Base-by-base conservation (phyloP, 768 basidiomycete species). In the Thelephora ganbajun region DNA sequence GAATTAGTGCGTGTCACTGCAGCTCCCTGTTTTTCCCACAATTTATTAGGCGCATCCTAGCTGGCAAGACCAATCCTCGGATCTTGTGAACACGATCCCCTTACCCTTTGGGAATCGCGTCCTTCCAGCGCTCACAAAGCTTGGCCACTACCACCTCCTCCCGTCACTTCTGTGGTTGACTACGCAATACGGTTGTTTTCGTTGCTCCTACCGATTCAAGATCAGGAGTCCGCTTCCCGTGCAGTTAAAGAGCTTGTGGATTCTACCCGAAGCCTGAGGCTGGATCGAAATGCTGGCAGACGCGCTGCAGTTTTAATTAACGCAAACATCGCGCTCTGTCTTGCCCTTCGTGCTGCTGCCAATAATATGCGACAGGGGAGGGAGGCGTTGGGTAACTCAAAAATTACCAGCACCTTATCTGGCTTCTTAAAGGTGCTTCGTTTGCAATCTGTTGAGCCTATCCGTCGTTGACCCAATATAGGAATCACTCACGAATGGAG, bases 121-220 rank as follows among this genome's bases (percentile, higher is more conserved):
- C 33, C 54, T 13, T 42, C 52, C 20, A 59, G 70, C 13, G 59
- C 65, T 1, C 67, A 69, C 45, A 60, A 67, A 6, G 72, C 74
- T 48, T 73, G 72, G 37, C 63, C 74, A 2, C 80, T 83, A 55
- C 76, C 85, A 6, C 78, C 86, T 6, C 80, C 92, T 2, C 69
- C 92, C 2, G 71, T 76, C 0, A 90, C 89, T 0, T 77, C 84
- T 4, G 84, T 90, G 9, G 84, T 96, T 22, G 87, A 97, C 59
- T 79, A 83, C 5, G 85, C 90, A 0, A 80, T 98, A n/a, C 78
- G 84, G 37, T 70, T 97, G 2, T 97, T 97, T 56, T 70, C 87
- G 0, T 72, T 75, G 33, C 65, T 96, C 34, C 72, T 96, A 22
- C 81, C 87, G 1, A 62, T 80, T 19, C 93, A 96, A 61, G 87